phyloP scores from a whole-genome alignment of 805 yeast genomes.

The Saccharomycopsis lassenensis region DNA sequence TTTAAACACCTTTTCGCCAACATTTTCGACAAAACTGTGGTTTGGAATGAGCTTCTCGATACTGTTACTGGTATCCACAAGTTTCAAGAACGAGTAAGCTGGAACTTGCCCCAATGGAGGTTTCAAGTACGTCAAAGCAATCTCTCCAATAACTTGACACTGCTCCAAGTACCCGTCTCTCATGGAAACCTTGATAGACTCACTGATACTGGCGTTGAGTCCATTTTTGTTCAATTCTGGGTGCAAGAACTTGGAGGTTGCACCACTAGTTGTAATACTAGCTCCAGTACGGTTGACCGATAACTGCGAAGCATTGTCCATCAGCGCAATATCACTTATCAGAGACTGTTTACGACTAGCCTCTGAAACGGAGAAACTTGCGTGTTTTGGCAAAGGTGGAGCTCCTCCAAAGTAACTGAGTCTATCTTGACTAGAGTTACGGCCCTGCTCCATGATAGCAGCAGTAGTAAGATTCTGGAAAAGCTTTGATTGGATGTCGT shows the following conservation, averaged over 20 bases:
- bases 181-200: slow-evolving; percentile 64
- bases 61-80: slow-evolving; percentile 31
- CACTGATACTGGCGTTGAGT: slow-evolving; percentile 77
- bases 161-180: slow-evolving; percentile 52
- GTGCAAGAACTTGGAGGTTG: slow-evolving; percentile 24
- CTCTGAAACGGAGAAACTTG: slow-evolving; percentile 9
- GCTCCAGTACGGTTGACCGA: too few species aligned
- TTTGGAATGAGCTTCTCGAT: slow-evolving; percentile 41
- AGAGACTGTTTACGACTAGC: slow-evolving; percentile 6
- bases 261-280: too few species aligned
- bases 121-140: slow-evolving; percentile 62
- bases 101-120: slow-evolving; percentile 27
- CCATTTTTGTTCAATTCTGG: slow-evolving; percentile 42
- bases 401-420: slow-evolving; percentile 15
- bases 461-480: slow-evolving; percentile 36
- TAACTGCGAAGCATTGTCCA: too few species aligned
- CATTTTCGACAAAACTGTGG: slow-evolving; percentile 40
- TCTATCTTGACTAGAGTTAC: slow-evolving; percentile 6
- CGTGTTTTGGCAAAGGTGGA: slow-evolving; percentile 20
- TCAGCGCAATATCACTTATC: too few species aligned
- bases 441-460: slow-evolving; percentile 21
- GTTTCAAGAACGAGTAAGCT: slow-evolving; percentile 29
- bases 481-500: slow-evolving; percentile 35
- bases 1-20: slow-evolving; percentile 32
- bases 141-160: slow-evolving; percentile 70